Base-by-base conservation (phyloP, 768 basidiomycete genomes). In the Rhodotorula sphaerocarpa region DNA sequence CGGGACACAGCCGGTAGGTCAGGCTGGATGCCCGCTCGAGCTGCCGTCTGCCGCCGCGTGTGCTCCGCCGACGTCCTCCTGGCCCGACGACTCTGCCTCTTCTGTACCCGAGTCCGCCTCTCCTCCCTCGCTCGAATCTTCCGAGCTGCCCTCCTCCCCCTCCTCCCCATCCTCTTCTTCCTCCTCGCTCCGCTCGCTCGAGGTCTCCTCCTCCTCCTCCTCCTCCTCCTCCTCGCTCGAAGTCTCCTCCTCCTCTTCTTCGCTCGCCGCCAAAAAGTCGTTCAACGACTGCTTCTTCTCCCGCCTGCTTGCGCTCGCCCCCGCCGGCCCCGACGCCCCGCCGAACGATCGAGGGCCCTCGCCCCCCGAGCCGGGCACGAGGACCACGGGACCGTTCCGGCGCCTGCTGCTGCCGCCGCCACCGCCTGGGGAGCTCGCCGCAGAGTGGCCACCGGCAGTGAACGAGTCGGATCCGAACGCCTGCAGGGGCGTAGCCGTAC, bases 191-290 rank as follows among this genome's bases (percentile, higher is more conserved):
- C 41, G 36, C 51, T 46, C 43, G 57, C 11, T 12, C 39, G 18
- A 43, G 31, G 11, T 61, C 15, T 57, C 61, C 55, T 60, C 30
- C 56, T 71, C 63, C 45, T 63, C 61, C 34, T 44, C 50, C 53
- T 39, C 50, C 7, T 34, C 62, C 27, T 44, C 53, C 58, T 55
- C 72, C 52, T 50, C 50, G 55, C 73, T 75, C 51, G 61, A 67
- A 10, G 51, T 71, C 16, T 57, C 33, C 50, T 46, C 58, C 71
- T 25, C 77, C 75, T 45, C 72, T 75, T 18, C 45, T 76, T 66
- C 72, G 74, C 42, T 71, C 63, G 57, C 74, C 27, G 51, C 30
- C 15, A 48, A 53, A 15, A 50, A 52, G 21, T 56, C 65, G 27
- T 58, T 65, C 15, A 67, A 34, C n/a, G 34, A 33, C 34, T 36